These are phyloP conservation scores for Margaritispora aquatica DNA, from an alignment of 495 filamentous ascomycete species.

Conservation along the genomic window DNA sequence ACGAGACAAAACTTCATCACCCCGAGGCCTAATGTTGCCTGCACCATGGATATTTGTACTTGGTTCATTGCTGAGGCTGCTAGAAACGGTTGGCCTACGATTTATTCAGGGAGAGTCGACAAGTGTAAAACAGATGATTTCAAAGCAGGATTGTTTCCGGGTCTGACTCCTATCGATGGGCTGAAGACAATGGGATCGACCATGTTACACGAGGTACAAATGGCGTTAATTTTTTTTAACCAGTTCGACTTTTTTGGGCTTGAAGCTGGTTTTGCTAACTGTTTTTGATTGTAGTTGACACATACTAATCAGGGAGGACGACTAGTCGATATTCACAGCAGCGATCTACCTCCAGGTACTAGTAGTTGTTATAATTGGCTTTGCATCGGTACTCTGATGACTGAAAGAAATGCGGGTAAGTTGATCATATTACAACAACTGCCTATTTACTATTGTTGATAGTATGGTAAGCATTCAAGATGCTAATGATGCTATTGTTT, in stretches of 20 bases:
- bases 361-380: background rate
- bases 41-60: background rate
- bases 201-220: conserved; percentile 1
- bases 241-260: background rate
- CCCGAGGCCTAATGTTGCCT: background rate
- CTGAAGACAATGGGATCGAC: background rate
- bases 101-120: background rate
- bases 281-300: background rate
- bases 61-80: background rate
- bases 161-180: conserved; percentile 1
- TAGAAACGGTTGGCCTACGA: background rate
- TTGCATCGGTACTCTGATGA: background rate
- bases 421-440: background rate
- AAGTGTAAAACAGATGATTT: background rate
- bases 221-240: background rate
- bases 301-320: background rate
- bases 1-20: background rate
- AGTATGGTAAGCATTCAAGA: background rate
- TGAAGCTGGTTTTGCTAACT: background rate
- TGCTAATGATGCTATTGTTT: background rate
- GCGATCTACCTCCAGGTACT: background rate
- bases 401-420: background rate
- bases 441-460: background rate
- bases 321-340: background rate
- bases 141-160: background rate